Percentiles rank a stretch among this genome's conserved stretches.
Evolutionary conservation across 768 basidiomycete species (phyloP).

Genomic region (Rhizopogon vesiculosus): DNA sequence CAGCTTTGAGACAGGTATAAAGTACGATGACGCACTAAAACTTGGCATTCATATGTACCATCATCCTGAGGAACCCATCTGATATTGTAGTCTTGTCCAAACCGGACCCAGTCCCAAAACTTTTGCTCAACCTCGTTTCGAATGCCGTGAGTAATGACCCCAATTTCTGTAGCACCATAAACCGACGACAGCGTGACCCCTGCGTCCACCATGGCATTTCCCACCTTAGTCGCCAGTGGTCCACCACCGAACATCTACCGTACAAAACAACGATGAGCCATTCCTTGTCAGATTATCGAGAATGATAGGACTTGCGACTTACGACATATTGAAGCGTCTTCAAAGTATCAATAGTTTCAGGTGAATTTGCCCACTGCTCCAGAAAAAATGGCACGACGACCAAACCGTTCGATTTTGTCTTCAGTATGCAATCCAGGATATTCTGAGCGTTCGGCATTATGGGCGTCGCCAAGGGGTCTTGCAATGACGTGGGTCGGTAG

Average conservation of each 20-base stretch:
- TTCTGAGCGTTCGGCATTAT: slow-evolving; percentile 16
- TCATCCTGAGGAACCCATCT: no score
- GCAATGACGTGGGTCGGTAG: slow-evolving; percentile 15
- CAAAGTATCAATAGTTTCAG: slow-evolving; percentile 14
- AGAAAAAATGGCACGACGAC: slow-evolving; percentile 17
- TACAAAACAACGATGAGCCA: not conserved
- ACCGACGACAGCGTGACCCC: slow-evolving; percentile 29
- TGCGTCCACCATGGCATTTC: slow-evolving; percentile 26
- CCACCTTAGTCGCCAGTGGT: slow-evolving; percentile 30
- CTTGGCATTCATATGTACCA: slow-evolving; percentile 33
- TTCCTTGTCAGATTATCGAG: no score
- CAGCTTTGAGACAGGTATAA: not conserved
- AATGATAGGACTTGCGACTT: not conserved
- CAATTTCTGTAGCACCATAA: slow-evolving; percentile 37
- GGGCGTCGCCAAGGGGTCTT: slow-evolving; percentile 11
- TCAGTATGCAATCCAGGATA: slow-evolving; percentile 12
- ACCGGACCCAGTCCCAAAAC: slow-evolving; percentile 31
- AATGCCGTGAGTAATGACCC: slow-evolving; percentile 11
- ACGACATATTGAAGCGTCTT: slow-evolving; percentile 17
- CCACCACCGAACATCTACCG: slow-evolving; percentile 32
- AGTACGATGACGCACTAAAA: slow-evolving; percentile 24
- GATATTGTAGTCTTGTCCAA: slow-evolving; percentile 15
- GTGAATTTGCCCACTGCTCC: slow-evolving; percentile 15
- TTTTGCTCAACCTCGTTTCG: slow-evolving; percentile 15
- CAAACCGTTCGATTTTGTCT: slow-evolving; percentile 12